Base-by-base conservation (phyloP, 2,329 filamentous ascomycete genomes). In the Myriosclerotinia duriaeana region DNA sequence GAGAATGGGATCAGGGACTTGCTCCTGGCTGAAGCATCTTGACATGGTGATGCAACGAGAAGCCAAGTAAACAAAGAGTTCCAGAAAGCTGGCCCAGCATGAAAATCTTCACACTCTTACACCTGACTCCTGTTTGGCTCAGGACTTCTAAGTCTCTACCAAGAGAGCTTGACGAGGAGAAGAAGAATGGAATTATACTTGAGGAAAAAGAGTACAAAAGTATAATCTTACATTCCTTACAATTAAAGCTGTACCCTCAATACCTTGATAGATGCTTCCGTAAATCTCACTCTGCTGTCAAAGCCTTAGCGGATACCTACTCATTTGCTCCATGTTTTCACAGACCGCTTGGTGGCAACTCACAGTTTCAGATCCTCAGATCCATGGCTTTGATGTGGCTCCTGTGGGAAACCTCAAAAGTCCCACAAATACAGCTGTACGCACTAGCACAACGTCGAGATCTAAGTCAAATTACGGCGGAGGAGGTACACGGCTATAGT, bases 281-380 rank as follows among this genome's bases (percentile, higher is more conserved):
- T 38, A 20, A 5, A 60, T 60, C 30, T 60, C 14, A 26, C 58
- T 38, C 58, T 7, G 58, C 58, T 60, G 58, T 60, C 58, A 60
- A 50, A 20, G 34, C 58, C 42, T 50, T 50, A 6, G 36, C 58
- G 58, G 44, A 60, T 50, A 38, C 58, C 44, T 36, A 60, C 58
- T 50, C 30, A 60, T 38, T 60, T 50, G n/a, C 44, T n/a, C n/a
- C 58, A 60, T 36, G 58, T 26, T 60, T 40, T 60, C 44, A 60
- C 58, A 22, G 38, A 38, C 44, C 44, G 58, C 42, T 50, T 7
- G n/a, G 44, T 50, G 44, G 30, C 44, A 60, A 36, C 30, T 50
- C 44, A 60, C 44, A 50, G 58, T 60, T 60, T 50, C 58, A 50
- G 44, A 60, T 60, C 20, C 58, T 50, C n/a, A 12, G 44, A 26